A percentile compares a stretch with the other conserved stretches of the same genome.
Evolutionary conservation across 495 filamentous ascomycete genomes (phyloP).

Genomic region (Aspergillus bertholletiae): DNA sequence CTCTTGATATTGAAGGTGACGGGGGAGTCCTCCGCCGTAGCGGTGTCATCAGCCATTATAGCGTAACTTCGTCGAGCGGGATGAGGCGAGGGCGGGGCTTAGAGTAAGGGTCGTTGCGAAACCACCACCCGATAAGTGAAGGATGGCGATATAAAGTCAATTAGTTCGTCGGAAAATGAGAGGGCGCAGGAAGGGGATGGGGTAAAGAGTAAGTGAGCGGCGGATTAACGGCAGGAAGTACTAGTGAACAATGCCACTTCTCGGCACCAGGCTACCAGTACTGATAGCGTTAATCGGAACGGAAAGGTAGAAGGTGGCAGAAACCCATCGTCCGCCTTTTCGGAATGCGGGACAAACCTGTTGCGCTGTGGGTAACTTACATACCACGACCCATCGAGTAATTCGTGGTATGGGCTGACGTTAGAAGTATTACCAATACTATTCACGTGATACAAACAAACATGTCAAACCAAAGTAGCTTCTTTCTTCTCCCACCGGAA

Average conservation of each 20-base stretch:
- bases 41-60: constrained; percentile 47
- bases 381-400: background rate
- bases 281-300: background rate
- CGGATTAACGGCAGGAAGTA: background rate
- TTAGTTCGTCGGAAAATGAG: constrained; percentile 9
- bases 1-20: constrained; percentile 96
- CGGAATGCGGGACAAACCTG: background rate
- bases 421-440: constrained; percentile 6
- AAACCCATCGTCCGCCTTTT: constrained; percentile 34
- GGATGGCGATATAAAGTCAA: background rate
- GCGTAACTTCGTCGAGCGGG: constrained; percentile 8
- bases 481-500: constrained; percentile 25
- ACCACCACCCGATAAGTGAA: background rate
- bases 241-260: background rate
- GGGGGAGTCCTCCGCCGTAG: constrained; percentile 44
- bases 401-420: background rate
- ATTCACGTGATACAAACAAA: constrained; percentile 16
- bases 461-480: constrained; percentile 9
- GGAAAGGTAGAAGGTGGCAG: constrained; percentile 34
- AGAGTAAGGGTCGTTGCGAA: constrained; percentile 7
- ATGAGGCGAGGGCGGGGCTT: constrained; percentile 9
- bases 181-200: background rate
- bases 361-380: background rate
- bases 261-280: background rate
- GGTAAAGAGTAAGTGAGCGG: background rate